Evolutionary conservation across 1,284 basidiomycete genomes (phyloP).

Genomic region (Gymnopus androsaceus): DNA sequence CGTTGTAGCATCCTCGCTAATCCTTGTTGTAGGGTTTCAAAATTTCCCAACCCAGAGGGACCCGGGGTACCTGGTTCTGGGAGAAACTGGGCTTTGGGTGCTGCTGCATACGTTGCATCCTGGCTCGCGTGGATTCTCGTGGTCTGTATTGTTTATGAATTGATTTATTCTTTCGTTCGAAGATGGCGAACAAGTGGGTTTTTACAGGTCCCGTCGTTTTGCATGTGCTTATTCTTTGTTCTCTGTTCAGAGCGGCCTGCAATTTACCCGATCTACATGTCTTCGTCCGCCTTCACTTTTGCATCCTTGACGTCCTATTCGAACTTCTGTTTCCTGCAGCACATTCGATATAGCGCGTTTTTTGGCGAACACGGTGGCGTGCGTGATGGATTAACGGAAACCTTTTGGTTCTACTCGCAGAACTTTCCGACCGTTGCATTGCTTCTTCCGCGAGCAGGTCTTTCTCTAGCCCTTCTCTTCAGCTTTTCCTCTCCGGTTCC

Average conservation of each 20-base stretch:
- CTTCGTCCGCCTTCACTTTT: slow-evolving; percentile 71
- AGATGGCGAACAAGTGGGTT: slow-evolving; percentile 85
- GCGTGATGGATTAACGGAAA: slow-evolving; percentile 73
- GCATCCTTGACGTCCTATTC: slow-evolving; percentile 76
- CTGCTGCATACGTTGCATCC: slow-evolving; percentile 78
- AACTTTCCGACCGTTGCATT: slow-evolving; percentile 76
- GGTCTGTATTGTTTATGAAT: slow-evolving; percentile 80
- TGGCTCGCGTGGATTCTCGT: slow-evolving; percentile 74
- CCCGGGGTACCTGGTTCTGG: slow-evolving; percentile 68
- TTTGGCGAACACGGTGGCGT: slow-evolving; percentile 53
- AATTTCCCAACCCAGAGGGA: slow-evolving; percentile 66
- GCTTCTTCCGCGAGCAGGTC: slow-evolving; percentile 77
- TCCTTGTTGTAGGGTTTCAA: slow-evolving; percentile 56
- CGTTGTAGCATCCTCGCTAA: not conserved
- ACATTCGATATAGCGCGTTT: slow-evolving; percentile 72
- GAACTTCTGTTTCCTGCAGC: slow-evolving; percentile 80
- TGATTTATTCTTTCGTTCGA: slow-evolving; percentile 77
- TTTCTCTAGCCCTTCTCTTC: slow-evolving; percentile 70
- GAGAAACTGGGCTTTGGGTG: slow-evolving; percentile 73
- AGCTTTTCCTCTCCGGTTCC: slow-evolving; percentile 58
- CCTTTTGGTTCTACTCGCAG: slow-evolving; percentile 77
- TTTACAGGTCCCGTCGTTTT: slow-evolving; percentile 6
- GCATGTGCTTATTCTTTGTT: slow-evolving; percentile 5
- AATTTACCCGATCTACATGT: slow-evolving; percentile 81
- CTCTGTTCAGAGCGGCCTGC: slow-evolving; percentile 70